Evolutionary conservation across 352 stramenopile species (phyloP).

Genomic region (Globisporangium echinulatum): DNA sequence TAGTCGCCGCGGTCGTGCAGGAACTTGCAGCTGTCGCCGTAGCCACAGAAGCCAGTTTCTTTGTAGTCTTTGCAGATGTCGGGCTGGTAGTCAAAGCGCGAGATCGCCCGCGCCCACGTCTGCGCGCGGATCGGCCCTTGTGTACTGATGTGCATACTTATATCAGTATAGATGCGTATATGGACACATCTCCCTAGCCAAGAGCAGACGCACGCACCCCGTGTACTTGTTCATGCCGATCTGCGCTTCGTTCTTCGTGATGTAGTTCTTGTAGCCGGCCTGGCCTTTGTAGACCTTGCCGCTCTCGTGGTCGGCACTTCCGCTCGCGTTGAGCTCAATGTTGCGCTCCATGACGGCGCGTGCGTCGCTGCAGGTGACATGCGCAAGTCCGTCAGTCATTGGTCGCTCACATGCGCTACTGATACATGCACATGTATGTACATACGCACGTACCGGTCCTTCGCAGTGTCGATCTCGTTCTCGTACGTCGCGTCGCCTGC

Average conservation of each 20-base stretch:
- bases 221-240: conserved; percentile 89
- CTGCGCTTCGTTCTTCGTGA: conserved; percentile 82
- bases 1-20: conserved; percentile 98
- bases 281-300: conserved; percentile 82
- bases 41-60: conserved; percentile 98
- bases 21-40: conserved; percentile 96
- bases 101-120: conserved; percentile 92
- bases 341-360: conserved; percentile 74
- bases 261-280: conserved; percentile 83
- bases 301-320: conserved; percentile 57
- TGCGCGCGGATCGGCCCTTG: conserved; percentile 93
- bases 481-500: conserved; percentile 80
- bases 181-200: neutral
- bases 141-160: conserved; percentile 33
- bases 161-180: neutral
- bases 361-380: conserved; percentile 39
- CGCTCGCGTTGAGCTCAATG: conserved; percentile 64
- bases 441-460: conserved; percentile 28
- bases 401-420: neutral
- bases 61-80: conserved; percentile 99
- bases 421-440: too few relatives aligned
- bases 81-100: conserved; percentile 95
- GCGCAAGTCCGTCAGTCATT: neutral
- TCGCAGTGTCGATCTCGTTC: conserved; percentile 77
- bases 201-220: conserved; percentile 28